Evolutionary conservation across 805 yeast genomes (phyloP), one percentile per base, ranked within the genome.

Genomic region (Allodekkera sacchari): DNA sequence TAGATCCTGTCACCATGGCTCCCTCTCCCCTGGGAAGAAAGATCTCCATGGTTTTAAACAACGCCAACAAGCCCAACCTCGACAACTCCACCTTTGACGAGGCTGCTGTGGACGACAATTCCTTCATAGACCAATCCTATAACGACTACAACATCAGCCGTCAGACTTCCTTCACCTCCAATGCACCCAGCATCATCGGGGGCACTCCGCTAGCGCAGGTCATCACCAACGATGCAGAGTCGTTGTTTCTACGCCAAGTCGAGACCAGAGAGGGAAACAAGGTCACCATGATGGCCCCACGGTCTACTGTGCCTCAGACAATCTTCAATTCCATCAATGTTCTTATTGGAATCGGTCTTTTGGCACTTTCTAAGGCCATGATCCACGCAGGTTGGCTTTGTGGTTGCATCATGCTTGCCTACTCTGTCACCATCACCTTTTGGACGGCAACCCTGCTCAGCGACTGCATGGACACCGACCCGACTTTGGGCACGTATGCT

Each of bases 401-500:
- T 15, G 95, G 95, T 9, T 38, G 72, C 7, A 64, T 72, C 1
- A 55, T 82, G 15, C 55, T 87, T 34, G 35, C 70, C 1, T 37
- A 67, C 3, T 75, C 88, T 50, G 92, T 92, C 1, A 30, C 61
- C 9, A 57, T 76, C 18, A 85, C 95, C 3, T 78, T 69, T 43
- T 76, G 84, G 65, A 77, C 92, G 2, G 95, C 95, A 7, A 66
- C 67, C 5, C 59, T 84, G 31, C 62, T 87, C 36, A 77, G 89
- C 10, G 66, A 70, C 37, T 77, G 94, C 42, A 68, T 85, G 68
- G 85, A 79, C 39, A 78, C 85, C 1, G 92, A 85, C 57, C 77
- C 71, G 11, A 77, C 92, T 0, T 58, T 85, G 32, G 76, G 80
- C 65, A 82, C 95, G 0, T 87, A 85, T 53, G 94, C 95, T 0